phyloP scores from a whole-genome alignment of 495 filamentous ascomycete genomes.

The Aspergillus wentii region DNA sequence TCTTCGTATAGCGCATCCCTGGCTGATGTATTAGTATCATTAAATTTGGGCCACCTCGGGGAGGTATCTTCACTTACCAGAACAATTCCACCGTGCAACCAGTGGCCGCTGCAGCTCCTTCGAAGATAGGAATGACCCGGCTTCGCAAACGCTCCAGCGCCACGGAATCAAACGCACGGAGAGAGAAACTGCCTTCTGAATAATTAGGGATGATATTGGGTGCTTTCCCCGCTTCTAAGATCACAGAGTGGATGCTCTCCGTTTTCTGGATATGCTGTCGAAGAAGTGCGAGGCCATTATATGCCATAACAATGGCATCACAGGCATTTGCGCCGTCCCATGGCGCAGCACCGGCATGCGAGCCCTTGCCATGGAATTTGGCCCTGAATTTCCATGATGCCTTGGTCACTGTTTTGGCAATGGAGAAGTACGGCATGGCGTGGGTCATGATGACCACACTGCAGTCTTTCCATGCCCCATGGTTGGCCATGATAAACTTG shows the following conservation, averaged over 20 bases:
- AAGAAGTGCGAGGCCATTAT: slow-evolving; percentile 47
- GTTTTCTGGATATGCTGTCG: slow-evolving; percentile 53
- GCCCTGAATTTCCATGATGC: slow-evolving; percentile 2
- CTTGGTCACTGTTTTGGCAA: slow-evolving; percentile 39
- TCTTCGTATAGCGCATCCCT: slow-evolving; percentile 40
- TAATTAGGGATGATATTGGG: slow-evolving; percentile 53
- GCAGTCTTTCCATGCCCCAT: slow-evolving; percentile 51
- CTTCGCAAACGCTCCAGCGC: slow-evolving; percentile 28
- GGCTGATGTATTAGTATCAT: no score
- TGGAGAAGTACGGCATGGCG: slow-evolving; percentile 33
- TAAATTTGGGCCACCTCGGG: no score
- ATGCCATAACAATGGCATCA: slow-evolving; percentile 49
- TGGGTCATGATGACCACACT: slow-evolving; percentile 53
- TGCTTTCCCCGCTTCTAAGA: slow-evolving; percentile 42
- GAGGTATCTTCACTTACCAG: slow-evolving; percentile 12
- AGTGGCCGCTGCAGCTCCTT: slow-evolving; percentile 41
- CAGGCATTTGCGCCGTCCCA: slow-evolving; percentile 57
- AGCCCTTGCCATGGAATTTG: slow-evolving; percentile 5
- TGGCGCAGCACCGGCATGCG: slow-evolving; percentile 49
- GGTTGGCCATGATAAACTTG: slow-evolving; percentile 55
- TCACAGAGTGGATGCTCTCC: slow-evolving; percentile 47
- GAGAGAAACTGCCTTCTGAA: slow-evolving; percentile 32
- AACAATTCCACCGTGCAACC: slow-evolving; percentile 38
- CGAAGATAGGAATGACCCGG: slow-evolving; percentile 38
- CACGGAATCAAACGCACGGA: slow-evolving; percentile 32